Base-by-base conservation (phyloP, 1,139 yeast genomes). In the Blastobotrys aristatus region DNA sequence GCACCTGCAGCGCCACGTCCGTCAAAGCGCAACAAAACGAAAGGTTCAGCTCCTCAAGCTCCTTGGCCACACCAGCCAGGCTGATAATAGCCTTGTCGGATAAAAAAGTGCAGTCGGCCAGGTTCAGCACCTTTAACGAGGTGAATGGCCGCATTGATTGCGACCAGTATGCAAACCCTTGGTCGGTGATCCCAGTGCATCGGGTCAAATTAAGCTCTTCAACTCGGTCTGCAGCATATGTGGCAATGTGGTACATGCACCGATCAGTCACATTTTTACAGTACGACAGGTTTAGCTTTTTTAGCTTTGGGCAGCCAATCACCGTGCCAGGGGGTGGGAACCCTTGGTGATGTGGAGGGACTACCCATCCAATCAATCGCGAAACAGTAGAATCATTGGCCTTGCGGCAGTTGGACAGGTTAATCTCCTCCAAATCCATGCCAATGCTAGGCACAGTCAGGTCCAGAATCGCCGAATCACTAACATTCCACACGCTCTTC, bases 391-490 rank as follows among this genome's bases (percentile, higher is more conserved):
- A 80, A 61, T 84, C 92, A 45, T 82, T 71, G 2, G 84, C 88
- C 57, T 81, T 82, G 31, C 89, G 70, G 59, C 92, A 84, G 62
- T 84, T 84, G 4, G 86, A 75, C 40, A 84, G 67, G 60, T 84
- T 88, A 24, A 84, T 69, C 50, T 76, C 81, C 50, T 74, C 77
- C 39, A 84, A 65, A 53, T 73, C 67, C 42, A 73, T 70, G 1
- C 89, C 89, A 34, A 82, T 79, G 53, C 77, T 74, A 0, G 84
- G 83, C 2, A 77, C 81, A 1, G 87, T 75, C 43, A 84, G 64
- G 61, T 84, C 92, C 86, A 84, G 81, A 21, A 84, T 80, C 3
- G 90, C 85, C 86, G 82, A 79, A 2, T 88, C 86, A 53, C 84
- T 77, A 7, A 84, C 79, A 55, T 82, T 87, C 92, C 92, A 84